Conservation (phyloP, 345 rosid species). For the Hypericum perforatum region DNA sequence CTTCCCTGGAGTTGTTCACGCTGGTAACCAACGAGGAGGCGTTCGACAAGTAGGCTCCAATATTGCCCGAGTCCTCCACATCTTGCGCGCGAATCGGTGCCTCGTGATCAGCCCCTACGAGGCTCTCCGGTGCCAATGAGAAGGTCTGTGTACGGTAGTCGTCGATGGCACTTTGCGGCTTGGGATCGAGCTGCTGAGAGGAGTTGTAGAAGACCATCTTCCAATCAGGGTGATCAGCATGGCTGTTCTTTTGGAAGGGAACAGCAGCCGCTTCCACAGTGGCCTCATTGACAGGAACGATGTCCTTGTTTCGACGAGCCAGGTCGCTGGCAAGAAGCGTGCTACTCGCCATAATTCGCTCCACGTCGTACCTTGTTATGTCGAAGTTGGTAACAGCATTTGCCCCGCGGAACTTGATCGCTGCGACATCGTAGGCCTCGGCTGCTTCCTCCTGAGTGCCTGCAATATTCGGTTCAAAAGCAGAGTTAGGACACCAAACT, state of each 20-base stretch:
- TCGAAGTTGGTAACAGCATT: conserved; percentile 93
- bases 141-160: conserved; percentile 23
- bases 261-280: conserved; percentile 10
- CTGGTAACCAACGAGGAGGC: conserved; percentile 45
- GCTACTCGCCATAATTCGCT: conserved; percentile 69
- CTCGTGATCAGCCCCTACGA: conserved; percentile 15
- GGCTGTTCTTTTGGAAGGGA: conserved; percentile 15
- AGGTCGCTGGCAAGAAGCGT: conserved; percentile 72
- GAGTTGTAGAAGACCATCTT: conserved; percentile 29
- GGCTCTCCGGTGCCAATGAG: conserved; percentile 21
- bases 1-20: conserved; percentile 51
- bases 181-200: conserved; percentile 30
- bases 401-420: conserved; percentile 82
- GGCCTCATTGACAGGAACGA: conserved; percentile 12
- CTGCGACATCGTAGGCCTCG: conserved; percentile 90
- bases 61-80: conserved; percentile 24
- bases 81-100: conserved; percentile 18
- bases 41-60: conserved; percentile 32
- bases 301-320: conserved; percentile 56
- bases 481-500: background rate
- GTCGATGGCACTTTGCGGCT: conserved; percentile 11
- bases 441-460: conserved; percentile 99
- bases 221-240: conserved; percentile 22
- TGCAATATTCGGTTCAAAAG: conserved; percentile 14
- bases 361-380: conserved; percentile 69